Base-by-base conservation (phyloP, 2,329 filamentous ascomycete genomes). In the Penicillium griseofulvum region DNA sequence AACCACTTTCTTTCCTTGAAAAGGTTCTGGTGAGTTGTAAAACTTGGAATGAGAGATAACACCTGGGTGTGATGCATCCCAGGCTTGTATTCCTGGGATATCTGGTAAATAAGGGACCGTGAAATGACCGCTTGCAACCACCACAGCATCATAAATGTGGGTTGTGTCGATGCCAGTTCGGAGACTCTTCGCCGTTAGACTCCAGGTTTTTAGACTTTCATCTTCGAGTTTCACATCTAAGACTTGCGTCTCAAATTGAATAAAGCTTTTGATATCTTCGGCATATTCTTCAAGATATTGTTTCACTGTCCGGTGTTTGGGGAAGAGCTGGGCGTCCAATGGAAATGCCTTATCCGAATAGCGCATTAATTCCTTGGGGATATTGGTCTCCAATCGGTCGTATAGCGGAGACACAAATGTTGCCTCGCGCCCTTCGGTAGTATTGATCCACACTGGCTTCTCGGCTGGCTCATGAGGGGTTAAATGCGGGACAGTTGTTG, bases 371-470 rank as follows among this genome's bases (percentile, higher is more conserved):
- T 80, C 79, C 56, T 88, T 84, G 0, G 91, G 89, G 45, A 97
- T 91, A 71, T 97, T 97, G 22, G 92, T 91, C 67, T 96, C 87
- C 16, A 97, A 78, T 24, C 81, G 76, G 45, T 91, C 85, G 71
- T 97, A 97, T 74, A 96, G 84, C 3, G 92, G 89, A 17, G 89
- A 90, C n/a, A 90, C 80, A 66, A 93, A 96, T 2, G 85, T 72
- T 6, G 87, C 82, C 1, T 81, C 68, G 9, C 59, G 58, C 19
- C 61, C 54, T 3, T 62, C 55, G 9, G 59, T 50, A 16, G 63
- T 59, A 44, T 68, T 65, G 17, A 55, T 60, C 76, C 80, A 83
- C 54, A 86, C 72, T 5, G 89, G 88, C 53, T 81, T 78, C 59
- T 92, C 88, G 0, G 82, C 78, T 24, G 83, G 80, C 42, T 81